These are phyloP conservation scores for Trypanosomatidae sp. DNA, from an alignment of 208 protist genomes.

Conservation along the genomic window DNA sequence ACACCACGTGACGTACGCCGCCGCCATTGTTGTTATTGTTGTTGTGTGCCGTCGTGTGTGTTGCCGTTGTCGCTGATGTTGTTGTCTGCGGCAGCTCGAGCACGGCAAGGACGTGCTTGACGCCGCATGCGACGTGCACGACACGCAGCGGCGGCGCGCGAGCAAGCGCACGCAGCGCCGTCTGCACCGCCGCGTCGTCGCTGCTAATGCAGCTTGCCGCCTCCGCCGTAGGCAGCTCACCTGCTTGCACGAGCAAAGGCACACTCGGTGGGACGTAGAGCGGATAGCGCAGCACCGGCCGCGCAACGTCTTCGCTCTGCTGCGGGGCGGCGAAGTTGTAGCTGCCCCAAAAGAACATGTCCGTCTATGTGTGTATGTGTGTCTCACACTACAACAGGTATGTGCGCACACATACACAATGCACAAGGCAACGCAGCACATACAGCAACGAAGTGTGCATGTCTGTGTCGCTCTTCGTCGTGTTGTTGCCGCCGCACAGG, in stretches of 20 bases:
- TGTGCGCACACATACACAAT: not conserved
- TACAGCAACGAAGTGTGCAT: too few relatives aligned
- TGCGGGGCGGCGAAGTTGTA: conserved; percentile 65
- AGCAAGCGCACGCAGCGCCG: not conserved
- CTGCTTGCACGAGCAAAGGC: not conserved
- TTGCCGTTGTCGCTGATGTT: not conserved
- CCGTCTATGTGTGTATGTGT: not conserved
- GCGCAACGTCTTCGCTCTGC: conserved; percentile 18
- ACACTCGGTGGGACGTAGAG: conserved; percentile 24
- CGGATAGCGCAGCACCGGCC: conserved; percentile 42
- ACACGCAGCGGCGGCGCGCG: conserved; percentile 10
- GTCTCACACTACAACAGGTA: not conserved
- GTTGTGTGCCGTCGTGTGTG: not conserved
- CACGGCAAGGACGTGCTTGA: conserved; percentile 39
- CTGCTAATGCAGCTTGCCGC: not conserved
- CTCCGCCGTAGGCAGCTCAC: not conserved
- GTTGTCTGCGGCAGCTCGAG: conserved; percentile 1
- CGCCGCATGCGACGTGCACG: conserved; percentile 22
- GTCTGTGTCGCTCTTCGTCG: too few relatives aligned
- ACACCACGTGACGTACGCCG: conserved; percentile 6
- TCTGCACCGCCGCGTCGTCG: conserved; percentile 6
- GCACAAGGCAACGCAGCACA: too few relatives aligned
- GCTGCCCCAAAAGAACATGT: conserved; percentile 81
- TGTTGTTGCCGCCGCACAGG: too few relatives aligned
- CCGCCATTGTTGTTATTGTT: not conserved